Conservation (phyloP, 306 rosid genomes). For the Betula pendula region DNA sequence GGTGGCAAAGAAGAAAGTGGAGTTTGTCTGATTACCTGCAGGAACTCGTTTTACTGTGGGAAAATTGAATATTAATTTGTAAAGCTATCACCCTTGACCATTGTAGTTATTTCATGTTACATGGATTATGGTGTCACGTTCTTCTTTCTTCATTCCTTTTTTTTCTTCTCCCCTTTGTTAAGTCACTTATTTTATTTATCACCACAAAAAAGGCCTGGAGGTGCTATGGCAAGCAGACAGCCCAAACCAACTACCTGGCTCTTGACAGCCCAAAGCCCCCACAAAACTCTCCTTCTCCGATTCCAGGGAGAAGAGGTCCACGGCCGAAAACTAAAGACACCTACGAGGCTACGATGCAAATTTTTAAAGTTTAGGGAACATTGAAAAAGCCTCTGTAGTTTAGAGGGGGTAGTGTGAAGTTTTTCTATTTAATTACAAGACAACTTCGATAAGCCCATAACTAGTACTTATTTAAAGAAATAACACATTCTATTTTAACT, state of each 20-base stretch:
- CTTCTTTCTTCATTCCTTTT: conserved; percentile 14
- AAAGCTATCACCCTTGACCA: conserved; percentile 35
- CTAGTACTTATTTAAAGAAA: too few relatives aligned
- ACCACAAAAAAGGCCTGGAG: neutral
- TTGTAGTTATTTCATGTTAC: conserved; percentile 37
- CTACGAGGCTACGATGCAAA: too few relatives aligned
- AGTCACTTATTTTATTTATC: neutral
- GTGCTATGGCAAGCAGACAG: neutral
- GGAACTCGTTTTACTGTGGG: conserved; percentile 32
- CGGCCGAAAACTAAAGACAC: too few relatives aligned
- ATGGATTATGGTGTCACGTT: conserved; percentile 28
- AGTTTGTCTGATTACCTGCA: conserved; percentile 32
- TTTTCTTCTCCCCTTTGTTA: neutral
- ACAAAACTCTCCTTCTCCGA: too few relatives aligned
- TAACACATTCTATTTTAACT: too few relatives aligned
- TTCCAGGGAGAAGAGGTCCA: too few relatives aligned
- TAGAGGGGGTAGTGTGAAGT: too few relatives aligned
- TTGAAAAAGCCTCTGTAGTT: too few relatives aligned
- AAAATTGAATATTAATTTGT: conserved; percentile 33
- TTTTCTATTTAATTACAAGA: too few relatives aligned
- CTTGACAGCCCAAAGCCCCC: neutral
- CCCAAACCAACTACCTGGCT: neutral
- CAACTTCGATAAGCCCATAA: too few relatives aligned
- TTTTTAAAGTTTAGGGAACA: too few relatives aligned
- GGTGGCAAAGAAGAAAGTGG: conserved; percentile 29